Evolutionary conservation across 768 basidiomycete species (phyloP), one percentile per base, ranked within the genome.

Genomic region (Scleroderma citrinum): DNA sequence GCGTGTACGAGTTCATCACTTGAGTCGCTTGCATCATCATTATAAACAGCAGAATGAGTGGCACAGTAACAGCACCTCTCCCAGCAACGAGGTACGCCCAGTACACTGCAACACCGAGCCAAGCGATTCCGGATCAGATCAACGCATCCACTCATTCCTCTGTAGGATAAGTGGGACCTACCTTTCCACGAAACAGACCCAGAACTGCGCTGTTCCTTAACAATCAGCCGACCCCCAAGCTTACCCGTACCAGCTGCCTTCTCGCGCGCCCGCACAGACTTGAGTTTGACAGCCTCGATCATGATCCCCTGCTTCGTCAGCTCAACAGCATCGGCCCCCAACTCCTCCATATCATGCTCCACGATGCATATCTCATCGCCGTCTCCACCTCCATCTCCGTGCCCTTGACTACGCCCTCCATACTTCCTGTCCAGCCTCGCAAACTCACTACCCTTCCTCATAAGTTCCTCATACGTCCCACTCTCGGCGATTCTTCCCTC

Each of bases 211-310:
- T 70, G 72, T 63, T 88, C 86, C 35, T 78, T 77, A 3, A 79
- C 73, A 43, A 87, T 85, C 21, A 88, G 69, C 19, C 78, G 73
- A 10, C 84, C 85, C 60, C 83, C 82, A 0, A 82, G 65, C 62
- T 78, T 83, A 4, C 82, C 83, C 0, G 74, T 81, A 0, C 82
- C 83, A 0, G 72, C 71, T 4, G 72, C 76, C 2, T 61, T 48
- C 49, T 68, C 58, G 36, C 60, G 55, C 2, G 61, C 58, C 24
- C 58, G 56, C 10, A 68, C 64, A 2, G 73, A 66, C 56, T 74
- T 76, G 31, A 55, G 53, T 55, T 71, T 72, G 32, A 62, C 61
- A 48, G 65, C 62, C 17, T 71, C 69, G 3, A 73, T 57, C 2
- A 56, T 60, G 3, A 51, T 40, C 3, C 46, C 55, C 26, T n/a